Conservation (phyloP, 2,329 filamentous ascomycete genomes). For the Paracoccidioides lutzii region DNA sequence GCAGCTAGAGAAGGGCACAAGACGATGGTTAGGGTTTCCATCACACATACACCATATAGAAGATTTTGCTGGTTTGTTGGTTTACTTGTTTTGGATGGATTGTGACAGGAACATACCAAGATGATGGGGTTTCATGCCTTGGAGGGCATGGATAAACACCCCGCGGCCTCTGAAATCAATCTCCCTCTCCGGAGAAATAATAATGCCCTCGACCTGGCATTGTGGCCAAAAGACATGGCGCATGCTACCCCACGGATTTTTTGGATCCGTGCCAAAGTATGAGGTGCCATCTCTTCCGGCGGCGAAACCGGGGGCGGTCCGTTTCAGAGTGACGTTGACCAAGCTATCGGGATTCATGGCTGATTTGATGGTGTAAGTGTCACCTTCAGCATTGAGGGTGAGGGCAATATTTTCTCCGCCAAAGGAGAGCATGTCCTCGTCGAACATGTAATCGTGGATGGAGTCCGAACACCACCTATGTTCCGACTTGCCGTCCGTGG, state of each 20-base stretch:
- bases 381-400: constrained; percentile 74
- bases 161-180: constrained; percentile 71
- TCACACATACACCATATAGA: neutral
- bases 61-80: neutral
- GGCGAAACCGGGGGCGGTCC: constrained; percentile 66
- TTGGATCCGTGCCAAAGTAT: constrained; percentile 72
- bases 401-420: constrained; percentile 76
- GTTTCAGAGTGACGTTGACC: constrained; percentile 74
- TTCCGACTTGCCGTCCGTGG: constrained; percentile 56
- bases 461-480: constrained; percentile 75
- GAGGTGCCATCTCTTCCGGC: constrained; percentile 73
- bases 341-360: constrained; percentile 66
- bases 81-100: neutral
- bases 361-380: constrained; percentile 78
- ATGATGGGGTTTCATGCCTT: constrained; percentile 99
- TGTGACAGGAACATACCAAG: constrained; percentile 43
- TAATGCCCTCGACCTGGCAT: constrained; percentile 66
- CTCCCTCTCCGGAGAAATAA: constrained; percentile 68
- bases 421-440: constrained; percentile 68
- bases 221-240: constrained; percentile 90
- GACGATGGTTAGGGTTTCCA: neutral
- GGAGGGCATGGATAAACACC: constrained; percentile 71
- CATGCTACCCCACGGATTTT: constrained; percentile 84
- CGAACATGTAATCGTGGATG: constrained; percentile 68
- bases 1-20: constrained; percentile 40